Percentiles rank a stretch among this genome's conserved stretches.
phyloP scores from a whole-genome alignment of 345 rosid genomes.

The Rhodamnia rubescens region DNA sequence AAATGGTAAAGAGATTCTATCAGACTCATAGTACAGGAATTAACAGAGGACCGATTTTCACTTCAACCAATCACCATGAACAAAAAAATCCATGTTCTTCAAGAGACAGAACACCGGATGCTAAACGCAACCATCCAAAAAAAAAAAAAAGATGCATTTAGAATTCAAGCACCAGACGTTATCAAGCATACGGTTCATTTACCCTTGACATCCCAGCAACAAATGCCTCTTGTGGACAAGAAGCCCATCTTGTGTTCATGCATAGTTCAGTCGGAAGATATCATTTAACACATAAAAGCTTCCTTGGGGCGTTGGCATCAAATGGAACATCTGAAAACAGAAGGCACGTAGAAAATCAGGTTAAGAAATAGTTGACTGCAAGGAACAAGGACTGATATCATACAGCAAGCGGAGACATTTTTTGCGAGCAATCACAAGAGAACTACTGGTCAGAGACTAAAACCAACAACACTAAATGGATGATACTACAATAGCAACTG shows the following conservation, averaged over 20 bases:
- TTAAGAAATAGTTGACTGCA: background rate
- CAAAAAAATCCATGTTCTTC: background rate
- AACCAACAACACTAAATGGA: background rate
- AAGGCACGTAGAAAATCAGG: constrained; percentile 3
- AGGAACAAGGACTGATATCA: background rate
- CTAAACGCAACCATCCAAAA: background rate
- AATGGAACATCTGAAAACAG: constrained; percentile 78
- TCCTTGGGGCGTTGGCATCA: constrained; percentile 96
- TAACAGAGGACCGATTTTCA: background rate
- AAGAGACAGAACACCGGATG: background rate
- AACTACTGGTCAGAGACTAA: background rate
- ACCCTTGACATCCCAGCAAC: background rate
- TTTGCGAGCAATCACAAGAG: background rate
- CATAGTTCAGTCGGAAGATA: constrained; percentile 95
- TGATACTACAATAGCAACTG: background rate
- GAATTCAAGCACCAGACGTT: background rate
- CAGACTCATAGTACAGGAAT: background rate
- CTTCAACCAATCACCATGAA: background rate
- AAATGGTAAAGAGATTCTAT: background rate
- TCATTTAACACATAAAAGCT: constrained; percentile 85
- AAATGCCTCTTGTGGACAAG: background rate
- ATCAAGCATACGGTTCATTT: background rate
- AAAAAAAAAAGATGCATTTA: background rate
- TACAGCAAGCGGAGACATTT: background rate
- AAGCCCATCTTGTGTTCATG: constrained; percentile 26